These are phyloP conservation scores for Prunus salicina DNA, from an alignment of 306 rosid species.

Conservation along the genomic window DNA sequence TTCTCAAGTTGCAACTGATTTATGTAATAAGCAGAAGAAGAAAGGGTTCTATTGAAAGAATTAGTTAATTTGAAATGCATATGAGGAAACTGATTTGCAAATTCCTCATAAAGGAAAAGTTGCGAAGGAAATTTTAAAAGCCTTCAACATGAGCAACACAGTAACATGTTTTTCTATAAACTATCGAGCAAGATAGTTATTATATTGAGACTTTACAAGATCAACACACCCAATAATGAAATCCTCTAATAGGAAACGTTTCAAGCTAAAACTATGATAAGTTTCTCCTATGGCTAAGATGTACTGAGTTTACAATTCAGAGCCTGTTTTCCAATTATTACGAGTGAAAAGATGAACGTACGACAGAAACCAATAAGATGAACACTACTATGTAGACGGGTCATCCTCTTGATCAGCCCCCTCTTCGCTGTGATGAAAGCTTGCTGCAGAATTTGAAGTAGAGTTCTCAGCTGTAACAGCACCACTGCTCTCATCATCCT, in stretches of 20 bases:
- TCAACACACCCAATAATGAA: background rate
- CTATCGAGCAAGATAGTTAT: background rate
- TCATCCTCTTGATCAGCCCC: constrained; percentile 36
- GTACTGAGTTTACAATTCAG: constrained; percentile 21
- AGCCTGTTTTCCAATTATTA: constrained; percentile 30
- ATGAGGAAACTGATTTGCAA: too few relatives aligned
- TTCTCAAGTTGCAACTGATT: too few relatives aligned
- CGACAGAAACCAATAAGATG: constrained; percentile 5
- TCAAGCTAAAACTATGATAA: background rate
- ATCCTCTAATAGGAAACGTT: background rate
- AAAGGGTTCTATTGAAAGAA: too few relatives aligned
- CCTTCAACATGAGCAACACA: background rate
- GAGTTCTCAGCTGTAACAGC: constrained; percentile 84
- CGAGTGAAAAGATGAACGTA: constrained; percentile 21
- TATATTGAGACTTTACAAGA: background rate
- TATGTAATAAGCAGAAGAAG: too few relatives aligned
- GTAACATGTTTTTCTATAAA: too few relatives aligned
- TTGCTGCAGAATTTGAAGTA: constrained; percentile 55
- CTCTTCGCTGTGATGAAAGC: constrained; percentile 39
- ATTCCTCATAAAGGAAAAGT: background rate
- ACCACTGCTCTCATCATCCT: constrained; percentile 67
- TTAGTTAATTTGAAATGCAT: too few relatives aligned
- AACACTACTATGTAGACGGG: constrained; percentile 25
- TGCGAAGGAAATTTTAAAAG: background rate
- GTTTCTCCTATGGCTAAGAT: constrained; percentile 4